Evolutionary conservation across 805 yeast species (phyloP).

Genomic region (Kregervanrija pseudodelftensis): DNA sequence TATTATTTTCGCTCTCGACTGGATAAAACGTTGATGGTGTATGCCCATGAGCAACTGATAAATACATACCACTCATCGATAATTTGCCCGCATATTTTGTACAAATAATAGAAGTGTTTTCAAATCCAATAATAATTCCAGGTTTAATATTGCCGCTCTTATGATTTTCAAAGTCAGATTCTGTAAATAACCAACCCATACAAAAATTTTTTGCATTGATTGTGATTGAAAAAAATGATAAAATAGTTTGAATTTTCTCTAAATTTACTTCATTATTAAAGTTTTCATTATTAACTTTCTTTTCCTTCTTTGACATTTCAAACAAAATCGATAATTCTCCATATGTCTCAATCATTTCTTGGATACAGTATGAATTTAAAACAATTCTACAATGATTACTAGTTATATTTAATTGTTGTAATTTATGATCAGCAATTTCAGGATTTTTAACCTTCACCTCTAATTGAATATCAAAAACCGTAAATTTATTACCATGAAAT

Average conservation of each 20-base stretch:
- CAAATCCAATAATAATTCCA: constrained; percentile 77
- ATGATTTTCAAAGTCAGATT: constrained; percentile 3
- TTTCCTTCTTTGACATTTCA: background rate
- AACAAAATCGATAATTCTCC: constrained; percentile 5
- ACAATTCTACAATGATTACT: constrained; percentile 54
- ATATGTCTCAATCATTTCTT: constrained; percentile 17
- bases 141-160: constrained; percentile 27
- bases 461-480: constrained; percentile 40
- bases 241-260: constrained; percentile 14
- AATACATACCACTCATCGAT: constrained; percentile 59
- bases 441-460: constrained; percentile 36
- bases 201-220: constrained; percentile 60
- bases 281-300: background rate
- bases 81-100: constrained; percentile 59
- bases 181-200: constrained; percentile 71
- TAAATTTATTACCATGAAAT: constrained; percentile 34
- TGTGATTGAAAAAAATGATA: constrained; percentile 44
- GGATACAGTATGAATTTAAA: constrained; percentile 39
- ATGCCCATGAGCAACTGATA: constrained; percentile 64
- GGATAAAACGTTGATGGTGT: constrained; percentile 40
- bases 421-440: constrained; percentile 18
- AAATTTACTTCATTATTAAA: constrained; percentile 1
- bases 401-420: constrained; percentile 47
- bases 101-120: constrained; percentile 58
- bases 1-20: constrained; percentile 35